Evolutionary conservation across 495 filamentous ascomycete genomes (phyloP), one percentile per base, ranked within the genome.

Genomic region (Penicillium angulare): DNA sequence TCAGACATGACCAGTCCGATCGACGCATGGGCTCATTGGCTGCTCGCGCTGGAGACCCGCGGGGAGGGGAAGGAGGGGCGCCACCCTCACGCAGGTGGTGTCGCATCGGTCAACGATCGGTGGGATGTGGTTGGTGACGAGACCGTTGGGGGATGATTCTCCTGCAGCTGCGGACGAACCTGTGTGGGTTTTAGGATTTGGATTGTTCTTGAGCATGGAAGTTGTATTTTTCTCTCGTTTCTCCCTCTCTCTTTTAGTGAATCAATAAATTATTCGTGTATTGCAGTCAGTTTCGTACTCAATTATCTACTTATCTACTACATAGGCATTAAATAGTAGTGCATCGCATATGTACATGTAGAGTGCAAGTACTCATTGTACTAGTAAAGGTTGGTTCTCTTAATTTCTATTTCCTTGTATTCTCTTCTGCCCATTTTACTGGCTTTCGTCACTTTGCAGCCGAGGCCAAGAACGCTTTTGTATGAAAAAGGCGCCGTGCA

Each of bases 121-220:
- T 32, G 31, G 32, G 22, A n/a, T 18, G 10, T 52, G 51, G 51
- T 53, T 53, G 57, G 52, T 27, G 57, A 53, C 36, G 21, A 41
- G 39, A 45, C 56, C 53, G 56, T 60, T 63, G 52, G 47, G 50
- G 29, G 52, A 43, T 50, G 49, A 56, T 40, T 41, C 52, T 34
- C 44, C 36, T 52, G 56, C 55, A 53, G 36, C 38, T 7, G 45
- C 52, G 50, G 60, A 61, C 57, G 61, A 61, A 61, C 57, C 57
- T 50, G 35, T 52, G 41, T 17, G 38, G n/a, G n/a, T n/a, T n/a
- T n/a, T n/a, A n/a, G n/a, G n/a, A n/a, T n/a, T n/a, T n/a, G n/a
- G n/a, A n/a, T n/a, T n/a, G n/a, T n/a, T n/a, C n/a, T n/a, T n/a
- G n/a, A n/a, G n/a, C n/a, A n/a, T n/a, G n/a, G n/a, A n/a, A n/a